Percentiles rank a stretch among this genome's conserved stretches.
Evolutionary conservation across 805 yeast species (phyloP).

Genomic region (Starmerella floricola): DNA sequence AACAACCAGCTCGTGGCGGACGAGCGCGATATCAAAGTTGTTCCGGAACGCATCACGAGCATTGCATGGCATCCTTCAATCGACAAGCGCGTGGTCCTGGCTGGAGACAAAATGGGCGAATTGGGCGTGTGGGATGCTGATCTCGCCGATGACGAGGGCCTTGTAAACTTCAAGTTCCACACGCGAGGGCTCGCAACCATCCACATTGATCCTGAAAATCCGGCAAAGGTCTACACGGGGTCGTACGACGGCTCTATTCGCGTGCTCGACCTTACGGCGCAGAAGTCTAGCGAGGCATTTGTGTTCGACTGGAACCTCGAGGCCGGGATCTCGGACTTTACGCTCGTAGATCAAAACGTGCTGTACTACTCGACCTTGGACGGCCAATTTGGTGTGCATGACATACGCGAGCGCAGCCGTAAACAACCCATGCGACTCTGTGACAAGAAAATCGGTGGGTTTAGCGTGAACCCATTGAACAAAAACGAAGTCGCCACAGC

Average conservation of each 20-base stretch:
- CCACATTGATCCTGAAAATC: conserved; percentile 38
- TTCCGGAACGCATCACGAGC: conserved; percentile 57
- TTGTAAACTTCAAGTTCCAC: conserved; percentile 60
- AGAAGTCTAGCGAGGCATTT: conserved; percentile 49
- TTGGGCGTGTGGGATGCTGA: conserved; percentile 80
- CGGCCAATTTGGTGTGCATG: conserved; percentile 71
- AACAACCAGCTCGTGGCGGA: conserved; percentile 38
- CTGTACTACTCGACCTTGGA: conserved; percentile 63
- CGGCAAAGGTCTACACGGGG: conserved; percentile 49
- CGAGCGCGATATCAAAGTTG: conserved; percentile 58
- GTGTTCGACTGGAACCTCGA: conserved; percentile 38
- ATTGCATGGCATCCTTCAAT: conserved; percentile 65
- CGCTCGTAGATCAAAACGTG: conserved; percentile 43
- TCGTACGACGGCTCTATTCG: conserved; percentile 87
- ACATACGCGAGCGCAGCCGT: conserved; percentile 42
- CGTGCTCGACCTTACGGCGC: conserved; percentile 49
- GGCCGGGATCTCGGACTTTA: conserved; percentile 66
- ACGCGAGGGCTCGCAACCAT: conserved; percentile 60
- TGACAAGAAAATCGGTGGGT: conserved; percentile 87
- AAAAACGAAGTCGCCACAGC: conserved; percentile 68
- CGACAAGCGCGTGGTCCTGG: conserved; percentile 52
- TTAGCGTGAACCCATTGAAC: conserved; percentile 59
- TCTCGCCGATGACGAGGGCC: conserved; percentile 31
- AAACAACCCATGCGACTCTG: conserved; percentile 34
- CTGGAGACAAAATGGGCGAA: conserved; percentile 83